Conservation (phyloP, 805 yeast species). For the Lipomyces kockii region DNA sequence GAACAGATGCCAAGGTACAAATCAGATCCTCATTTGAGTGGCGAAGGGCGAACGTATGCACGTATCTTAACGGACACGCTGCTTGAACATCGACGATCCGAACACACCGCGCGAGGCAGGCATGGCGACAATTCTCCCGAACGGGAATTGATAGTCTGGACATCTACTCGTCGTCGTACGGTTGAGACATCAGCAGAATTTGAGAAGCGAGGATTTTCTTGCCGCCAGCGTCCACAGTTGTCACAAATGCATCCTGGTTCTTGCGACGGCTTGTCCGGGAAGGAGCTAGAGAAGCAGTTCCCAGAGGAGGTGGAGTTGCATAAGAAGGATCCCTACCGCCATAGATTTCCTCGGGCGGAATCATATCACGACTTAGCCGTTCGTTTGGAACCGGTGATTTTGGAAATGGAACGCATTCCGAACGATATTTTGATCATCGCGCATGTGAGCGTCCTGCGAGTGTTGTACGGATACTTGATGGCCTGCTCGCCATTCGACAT, state of each 20-base stretch:
- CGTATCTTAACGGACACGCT: slow-evolving; percentile 64
- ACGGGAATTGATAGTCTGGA: slow-evolving; percentile 79
- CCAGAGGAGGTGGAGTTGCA: slow-evolving; percentile 74
- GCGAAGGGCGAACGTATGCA: slow-evolving; percentile 73
- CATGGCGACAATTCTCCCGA: slow-evolving; percentile 17
- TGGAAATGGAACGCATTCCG: slow-evolving; percentile 88
- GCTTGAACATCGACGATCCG: slow-evolving; percentile 44
- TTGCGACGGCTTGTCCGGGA: slow-evolving; percentile 68
- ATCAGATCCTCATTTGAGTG: slow-evolving; percentile 81
- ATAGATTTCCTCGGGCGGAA: slow-evolving; percentile 88
- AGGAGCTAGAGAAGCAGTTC: slow-evolving; percentile 60
- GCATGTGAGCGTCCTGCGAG: slow-evolving; percentile 87
- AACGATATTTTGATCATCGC: slow-evolving; percentile 88
- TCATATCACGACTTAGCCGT: slow-evolving; percentile 96
- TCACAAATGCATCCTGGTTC: slow-evolving; percentile 90
- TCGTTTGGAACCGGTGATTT: slow-evolving; percentile 86
- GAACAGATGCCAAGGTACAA: slow-evolving; percentile 61
- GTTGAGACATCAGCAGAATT: slow-evolving; percentile 77
- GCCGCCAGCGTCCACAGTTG: slow-evolving; percentile 78
- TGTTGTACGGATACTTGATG: slow-evolving; percentile 93
- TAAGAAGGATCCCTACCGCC: slow-evolving; percentile 84
- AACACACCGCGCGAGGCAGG: slow-evolving; percentile 21
- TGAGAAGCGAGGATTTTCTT: slow-evolving; percentile 62
- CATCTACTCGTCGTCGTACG: slow-evolving; percentile 86
- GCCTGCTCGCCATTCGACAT: slow-evolving; percentile 86